Conservation (phyloP, 208 protist genomes). For the Porcisia deanei region DNA sequence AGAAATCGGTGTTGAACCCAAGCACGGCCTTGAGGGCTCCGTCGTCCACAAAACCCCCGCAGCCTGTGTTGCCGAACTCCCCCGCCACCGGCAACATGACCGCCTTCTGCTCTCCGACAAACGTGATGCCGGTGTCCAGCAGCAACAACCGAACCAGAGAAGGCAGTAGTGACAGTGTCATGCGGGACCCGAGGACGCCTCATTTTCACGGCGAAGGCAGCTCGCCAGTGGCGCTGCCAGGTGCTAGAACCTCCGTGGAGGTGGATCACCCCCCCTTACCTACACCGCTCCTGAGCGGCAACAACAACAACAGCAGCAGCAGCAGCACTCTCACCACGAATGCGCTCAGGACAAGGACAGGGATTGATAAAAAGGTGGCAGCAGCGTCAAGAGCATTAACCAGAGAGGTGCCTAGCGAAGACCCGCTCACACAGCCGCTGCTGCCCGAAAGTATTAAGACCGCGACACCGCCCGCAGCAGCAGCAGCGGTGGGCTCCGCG, state of each 20-base stretch:
- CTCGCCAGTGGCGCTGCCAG: not conserved
- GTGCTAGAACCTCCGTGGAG: not conserved
- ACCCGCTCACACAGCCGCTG: not conserved
- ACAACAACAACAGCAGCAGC: not conserved
- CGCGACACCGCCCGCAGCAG: not conserved
- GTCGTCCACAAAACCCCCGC: not conserved
- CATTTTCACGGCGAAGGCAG: not conserved
- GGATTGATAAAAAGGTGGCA: not conserved
- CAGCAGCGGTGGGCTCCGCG: not conserved
- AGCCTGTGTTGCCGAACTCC: not conserved
- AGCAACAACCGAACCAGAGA: too few species aligned
- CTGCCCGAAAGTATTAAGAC: not conserved
- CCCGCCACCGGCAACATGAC: not conserved
- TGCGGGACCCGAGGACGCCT: too few species aligned
- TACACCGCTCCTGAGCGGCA: not conserved
- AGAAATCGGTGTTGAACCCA: not conserved
- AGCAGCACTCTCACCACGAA: not conserved
- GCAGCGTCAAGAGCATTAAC: not conserved
- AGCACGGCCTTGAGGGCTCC: not conserved
- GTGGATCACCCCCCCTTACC: not conserved
- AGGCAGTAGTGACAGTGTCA: too few species aligned
- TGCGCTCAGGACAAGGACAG: constrained; percentile 21
- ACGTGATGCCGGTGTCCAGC: not conserved
- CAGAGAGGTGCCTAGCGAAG: not conserved
- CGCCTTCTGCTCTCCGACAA: not conserved